phyloP scores from a whole-genome alignment of 179 eudicot genomes.

The Amaranthus tricolor region DNA sequence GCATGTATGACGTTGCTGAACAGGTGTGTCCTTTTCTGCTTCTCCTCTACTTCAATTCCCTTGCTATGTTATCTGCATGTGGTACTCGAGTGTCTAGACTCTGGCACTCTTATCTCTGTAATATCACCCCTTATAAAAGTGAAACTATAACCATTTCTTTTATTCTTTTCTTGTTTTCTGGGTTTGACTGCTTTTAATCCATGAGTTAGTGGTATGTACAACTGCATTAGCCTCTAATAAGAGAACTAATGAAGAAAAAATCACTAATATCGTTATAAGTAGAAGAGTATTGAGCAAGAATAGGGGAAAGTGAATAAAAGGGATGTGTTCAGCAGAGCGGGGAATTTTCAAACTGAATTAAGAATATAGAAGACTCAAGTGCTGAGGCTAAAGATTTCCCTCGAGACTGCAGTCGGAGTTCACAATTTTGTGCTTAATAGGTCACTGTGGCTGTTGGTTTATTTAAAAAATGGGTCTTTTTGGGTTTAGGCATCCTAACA shows the following conservation, averaged over 20 bases:
- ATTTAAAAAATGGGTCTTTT: too few relatives aligned
- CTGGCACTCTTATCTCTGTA: neutral
- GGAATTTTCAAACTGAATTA: too few relatives aligned
- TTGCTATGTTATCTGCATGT: neutral
- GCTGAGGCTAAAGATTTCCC: too few relatives aligned
- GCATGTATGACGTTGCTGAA: constrained; percentile 97
- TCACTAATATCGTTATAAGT: neutral
- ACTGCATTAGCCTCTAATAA: neutral
- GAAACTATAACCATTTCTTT: neutral
- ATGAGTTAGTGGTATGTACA: neutral
- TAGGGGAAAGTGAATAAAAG: neutral
- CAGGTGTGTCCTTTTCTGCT: constrained; percentile 54
- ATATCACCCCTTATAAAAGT: neutral
- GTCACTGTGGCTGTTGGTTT: too few relatives aligned
- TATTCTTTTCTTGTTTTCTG: neutral
- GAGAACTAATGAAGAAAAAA: neutral
- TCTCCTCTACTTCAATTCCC: neutral
- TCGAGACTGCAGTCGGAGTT: too few relatives aligned
- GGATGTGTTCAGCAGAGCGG: neutral
- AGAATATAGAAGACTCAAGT: too few relatives aligned
- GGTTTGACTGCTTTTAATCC: neutral
- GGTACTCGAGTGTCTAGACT: neutral
- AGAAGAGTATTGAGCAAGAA: neutral
- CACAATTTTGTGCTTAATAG: too few relatives aligned
- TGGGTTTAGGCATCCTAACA: too few relatives aligned